Conservation (phyloP, 768 basidiomycete species). For the Tulasnella sp. region DNA sequence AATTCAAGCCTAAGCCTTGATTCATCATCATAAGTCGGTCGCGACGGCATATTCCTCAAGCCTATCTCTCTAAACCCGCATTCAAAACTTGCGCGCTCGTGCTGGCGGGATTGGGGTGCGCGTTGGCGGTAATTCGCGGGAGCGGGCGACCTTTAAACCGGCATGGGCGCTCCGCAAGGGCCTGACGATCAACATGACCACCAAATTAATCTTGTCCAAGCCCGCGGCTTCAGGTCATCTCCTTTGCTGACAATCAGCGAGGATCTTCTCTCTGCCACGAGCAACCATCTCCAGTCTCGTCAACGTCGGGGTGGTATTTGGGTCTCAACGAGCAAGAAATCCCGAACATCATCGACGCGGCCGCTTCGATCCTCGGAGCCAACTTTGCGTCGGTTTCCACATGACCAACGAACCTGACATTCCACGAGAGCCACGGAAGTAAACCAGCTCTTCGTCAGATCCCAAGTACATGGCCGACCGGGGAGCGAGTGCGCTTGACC, state of each 20-base stretch:
- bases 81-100: slow-evolving; percentile 68
- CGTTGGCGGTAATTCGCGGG: slow-evolving; percentile 82
- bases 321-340: slow-evolving; percentile 38
- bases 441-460: slow-evolving; percentile 41
- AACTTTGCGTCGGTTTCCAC: slow-evolving; percentile 43
- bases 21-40: slow-evolving; percentile 46
- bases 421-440: slow-evolving; percentile 40
- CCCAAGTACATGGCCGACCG: slow-evolving; percentile 42
- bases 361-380: slow-evolving; percentile 13
- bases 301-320: slow-evolving; percentile 46
- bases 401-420: slow-evolving; percentile 76
- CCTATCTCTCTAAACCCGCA: slow-evolving; percentile 71
- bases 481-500: not conserved
- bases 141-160: slow-evolving; percentile 56
- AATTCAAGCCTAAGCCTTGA: slow-evolving; percentile 45
- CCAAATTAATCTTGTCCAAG: slow-evolving; percentile 27
- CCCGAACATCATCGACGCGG: not conserved
- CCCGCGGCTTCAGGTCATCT: slow-evolving; percentile 50
- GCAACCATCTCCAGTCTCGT: slow-evolving; percentile 43
- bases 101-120: slow-evolving; percentile 65
- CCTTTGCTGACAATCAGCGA: slow-evolving; percentile 47
- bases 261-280: slow-evolving; percentile 48
- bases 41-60: slow-evolving; percentile 56
- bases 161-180: slow-evolving; percentile 54
- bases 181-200: slow-evolving; percentile 56